Base-by-base conservation (phyloP, 2,329 filamentous ascomycete genomes). In the Fusarium sp. region DNA sequence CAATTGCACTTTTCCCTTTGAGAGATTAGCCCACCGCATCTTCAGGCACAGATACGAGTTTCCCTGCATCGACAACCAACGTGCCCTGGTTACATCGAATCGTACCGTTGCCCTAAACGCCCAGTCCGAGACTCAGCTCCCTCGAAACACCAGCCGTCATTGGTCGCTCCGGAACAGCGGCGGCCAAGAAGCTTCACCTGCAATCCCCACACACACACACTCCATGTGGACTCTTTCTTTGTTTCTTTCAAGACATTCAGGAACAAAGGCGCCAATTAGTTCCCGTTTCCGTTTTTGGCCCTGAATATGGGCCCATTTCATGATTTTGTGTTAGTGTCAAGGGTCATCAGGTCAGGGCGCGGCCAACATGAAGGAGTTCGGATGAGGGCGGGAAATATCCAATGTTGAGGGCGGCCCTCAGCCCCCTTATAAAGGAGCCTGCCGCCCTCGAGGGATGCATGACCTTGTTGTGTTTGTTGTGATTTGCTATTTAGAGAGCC, bases 361-460 rank as follows among this genome's bases (percentile, higher is more conserved):
- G 40, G 14, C 43, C 61, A 63, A 72, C 56, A 59, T 62, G 40
- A 43, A 43, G 45, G 40, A 45, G 45, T 30, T 17, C 37, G 56
- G 35, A 22, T 47, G 22, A n/a, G 33, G 59, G 74, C 27, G 52
- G 71, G 27, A 59, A 71, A 71, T 69, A 74, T 74, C 52, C 61
- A 64, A 74, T 72, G 35, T 72, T 61, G 65, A 74, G 71, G 71
- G 71, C 65, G 57, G 67, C 35, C 54, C 45, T 54, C 32, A 33
- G 56, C 63, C 57, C 71, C 71, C 71, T 74, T 69, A 66, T 74
- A 69, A 74, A 74, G 68, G 71, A 74, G 68, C 61, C 38, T 69
- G 20, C 52, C 64, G 59, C 58, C 58, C 63, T 59, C 20, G 35
- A 65, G 60, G 67, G 60, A 35, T 43, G 64, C 17, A 17, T 38